Evolutionary conservation across 2,329 filamentous ascomycete genomes (phyloP).

Genomic region (Zasmidium citrigriseum): DNA sequence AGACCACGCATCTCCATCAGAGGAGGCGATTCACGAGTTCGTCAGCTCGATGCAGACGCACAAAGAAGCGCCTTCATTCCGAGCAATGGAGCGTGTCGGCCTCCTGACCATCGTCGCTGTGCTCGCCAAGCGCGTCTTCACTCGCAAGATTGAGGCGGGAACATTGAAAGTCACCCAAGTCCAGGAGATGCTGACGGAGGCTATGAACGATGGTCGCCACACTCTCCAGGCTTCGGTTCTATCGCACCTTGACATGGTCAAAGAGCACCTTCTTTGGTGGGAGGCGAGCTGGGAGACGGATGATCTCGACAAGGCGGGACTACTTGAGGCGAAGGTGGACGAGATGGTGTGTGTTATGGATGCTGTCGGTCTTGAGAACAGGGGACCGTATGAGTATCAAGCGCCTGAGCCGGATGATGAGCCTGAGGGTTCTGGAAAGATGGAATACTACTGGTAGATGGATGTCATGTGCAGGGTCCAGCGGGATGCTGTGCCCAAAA

Average conservation of each 20-base stretch:
- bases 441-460: no score
- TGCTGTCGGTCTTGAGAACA: constrained; percentile 16
- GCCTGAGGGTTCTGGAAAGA: no score
- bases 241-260: constrained; percentile 16
- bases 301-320: constrained; percentile 14
- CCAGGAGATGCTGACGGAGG: constrained; percentile 13
- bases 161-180: constrained; percentile 11
- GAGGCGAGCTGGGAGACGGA: constrained; percentile 21
- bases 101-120: constrained; percentile 13
- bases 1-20: constrained; percentile 5
- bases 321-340: constrained; percentile 14
- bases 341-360: constrained; percentile 20
- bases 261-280: constrained; percentile 19
- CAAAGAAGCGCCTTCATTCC: constrained; percentile 14
- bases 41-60: constrained; percentile 18
- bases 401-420: background rate
- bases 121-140: constrained; percentile 15
- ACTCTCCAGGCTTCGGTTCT: constrained; percentile 14
- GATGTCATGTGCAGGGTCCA: no score
- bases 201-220: constrained; percentile 8
- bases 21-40: constrained; percentile 16
- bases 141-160: constrained; percentile 1
- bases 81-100: constrained; percentile 2
- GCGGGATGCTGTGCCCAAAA: no score
- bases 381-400: constrained; percentile 7